Evolutionary conservation across 179 eudicot genomes (phyloP), one percentile per base, ranked within the genome.

Genomic region (Nepenthes alata): DNA sequence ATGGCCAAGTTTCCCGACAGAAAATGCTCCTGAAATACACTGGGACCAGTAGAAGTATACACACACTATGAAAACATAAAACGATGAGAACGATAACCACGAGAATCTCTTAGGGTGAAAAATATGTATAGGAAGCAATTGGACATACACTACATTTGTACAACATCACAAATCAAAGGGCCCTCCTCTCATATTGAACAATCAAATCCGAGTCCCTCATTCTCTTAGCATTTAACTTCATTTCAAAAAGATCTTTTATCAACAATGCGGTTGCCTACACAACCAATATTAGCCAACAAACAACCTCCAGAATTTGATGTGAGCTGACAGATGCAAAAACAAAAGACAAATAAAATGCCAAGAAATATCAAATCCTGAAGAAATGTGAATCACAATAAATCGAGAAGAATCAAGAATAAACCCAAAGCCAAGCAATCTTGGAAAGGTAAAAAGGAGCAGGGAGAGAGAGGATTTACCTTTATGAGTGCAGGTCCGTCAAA

Each of bases 1-100:
- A 68, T 75, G 80, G 87, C 91, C 91, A 88, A 87, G 77, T 77
- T 84, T 71, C 25, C 67, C 45, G 51, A 55, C 53, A 50, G 51
- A 45, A 66, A 57, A 67, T 8, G 37, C 47, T 59, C 62, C 51
- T 76, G 60, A 59, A 66, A 62, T 70, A 57, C 57, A 54, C 72
- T 75, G 72, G 60, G 63, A 69, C 51, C 7, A 47, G 11, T 53
- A 37, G 51, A 50, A 39, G 25, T 25, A 25, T 25, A 25, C 25
- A 25, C 25, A 25, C 25, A 51, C 55, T 11, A 25, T 7, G 11
- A 8, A 37, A 55, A 7, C 4, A 25, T 4, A 9, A 35, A 25
- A 9, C 6, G 8, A 25, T 9, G 9, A 55, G 11, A 55, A 45
- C 53, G 63, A 67, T 16, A 51, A 47, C 53, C 49, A 51, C 37